phyloP scores from a whole-genome alignment of 2,329 filamentous ascomycete species.

The Ophiostoma australiae region DNA sequence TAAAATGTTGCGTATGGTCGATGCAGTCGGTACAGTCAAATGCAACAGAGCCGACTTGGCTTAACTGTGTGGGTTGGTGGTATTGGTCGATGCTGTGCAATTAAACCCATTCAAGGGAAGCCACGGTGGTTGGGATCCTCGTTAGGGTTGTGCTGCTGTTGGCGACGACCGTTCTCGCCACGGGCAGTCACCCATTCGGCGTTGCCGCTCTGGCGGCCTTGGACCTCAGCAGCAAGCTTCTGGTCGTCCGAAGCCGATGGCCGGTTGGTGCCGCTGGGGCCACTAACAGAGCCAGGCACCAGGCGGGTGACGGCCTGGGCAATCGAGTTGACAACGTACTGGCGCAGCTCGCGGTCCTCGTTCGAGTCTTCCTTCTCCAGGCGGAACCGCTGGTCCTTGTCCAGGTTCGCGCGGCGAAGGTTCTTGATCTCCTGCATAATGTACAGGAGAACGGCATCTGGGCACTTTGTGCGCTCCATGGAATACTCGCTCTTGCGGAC shows the following conservation, averaged over 20 bases:
- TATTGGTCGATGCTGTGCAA: neutral
- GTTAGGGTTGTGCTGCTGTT: constrained; percentile 27
- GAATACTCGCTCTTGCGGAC: constrained; percentile 69
- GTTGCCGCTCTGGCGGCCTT: constrained; percentile 39
- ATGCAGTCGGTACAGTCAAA: neutral
- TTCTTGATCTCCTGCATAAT: constrained; percentile 88
- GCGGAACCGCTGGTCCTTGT: constrained; percentile 77
- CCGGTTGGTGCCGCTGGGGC: constrained; percentile 27
- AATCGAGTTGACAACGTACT: constrained; percentile 68
- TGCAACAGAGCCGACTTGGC: neutral
- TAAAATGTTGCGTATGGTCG: neutral
- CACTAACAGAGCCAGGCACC: constrained; percentile 44
- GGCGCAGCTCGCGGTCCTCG: constrained; percentile 70
- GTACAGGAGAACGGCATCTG: constrained; percentile 86
- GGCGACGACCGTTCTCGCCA: constrained; percentile 34
- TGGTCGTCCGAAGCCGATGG: constrained; percentile 44
- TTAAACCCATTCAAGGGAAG: constrained; percentile 22
- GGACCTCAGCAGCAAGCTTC: constrained; percentile 58
- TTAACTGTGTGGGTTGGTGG: neutral
- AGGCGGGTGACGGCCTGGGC: constrained; percentile 67
- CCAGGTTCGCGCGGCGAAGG: constrained; percentile 75
- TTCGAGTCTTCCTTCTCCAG: constrained; percentile 74
- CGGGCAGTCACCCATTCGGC: constrained; percentile 38
- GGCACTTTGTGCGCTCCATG: constrained; percentile 68
- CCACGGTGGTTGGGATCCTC: constrained; percentile 29